Evolutionary conservation across 257 asterid genomes (phyloP), one percentile per base, ranked within the genome.

Genomic region (Mitragyna speciosa): DNA sequence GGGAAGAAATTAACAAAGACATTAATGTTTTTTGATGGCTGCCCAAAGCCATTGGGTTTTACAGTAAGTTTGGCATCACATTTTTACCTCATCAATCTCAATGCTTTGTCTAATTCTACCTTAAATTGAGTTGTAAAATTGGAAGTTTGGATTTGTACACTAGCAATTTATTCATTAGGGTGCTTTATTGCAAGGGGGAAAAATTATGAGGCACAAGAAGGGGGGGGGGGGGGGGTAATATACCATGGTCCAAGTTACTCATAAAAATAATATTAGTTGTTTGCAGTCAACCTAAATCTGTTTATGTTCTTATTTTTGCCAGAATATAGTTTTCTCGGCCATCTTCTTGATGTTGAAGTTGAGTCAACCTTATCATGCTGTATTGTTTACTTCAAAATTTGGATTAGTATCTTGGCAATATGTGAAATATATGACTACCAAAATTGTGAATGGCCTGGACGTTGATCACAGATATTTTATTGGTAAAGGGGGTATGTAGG

Each of bases 21-120:
- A 31, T 85, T 93, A 79, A 93, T 93, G 97, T 93, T 91, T 87
- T 91, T 93, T 79, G 96, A 93, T 79, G 97, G 91, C 45, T 93
- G 97, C 82, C 96, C 97, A 15, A 90, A 86, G 80, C 95, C 96
- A 66, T 78, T 91, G 86, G 97, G 97, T 70, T 93, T 90, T 83
- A 93, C 95, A 66, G 97, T 93, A 84, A 87, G 97, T 87, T 54
- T 81, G 39, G 61, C 64, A 70, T 75, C 54, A 47, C 72, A 76
- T 79, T 61, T 75, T 22, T 80, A 78, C 49, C 10, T 7, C 47
- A 75, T 41, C 28, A 9, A 4, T 49, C 9, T 51, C n/a, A 26
- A 51, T 69, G 26, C 76, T n/a, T 36, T 33, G 12, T 77, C 39
- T 36, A 41, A 12, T 39, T n/a, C 15, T 70, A 19, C 15, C 52